Base-by-base conservation (phyloP, 345 rosid genomes). In the Hibiscus tridactylites region DNA sequence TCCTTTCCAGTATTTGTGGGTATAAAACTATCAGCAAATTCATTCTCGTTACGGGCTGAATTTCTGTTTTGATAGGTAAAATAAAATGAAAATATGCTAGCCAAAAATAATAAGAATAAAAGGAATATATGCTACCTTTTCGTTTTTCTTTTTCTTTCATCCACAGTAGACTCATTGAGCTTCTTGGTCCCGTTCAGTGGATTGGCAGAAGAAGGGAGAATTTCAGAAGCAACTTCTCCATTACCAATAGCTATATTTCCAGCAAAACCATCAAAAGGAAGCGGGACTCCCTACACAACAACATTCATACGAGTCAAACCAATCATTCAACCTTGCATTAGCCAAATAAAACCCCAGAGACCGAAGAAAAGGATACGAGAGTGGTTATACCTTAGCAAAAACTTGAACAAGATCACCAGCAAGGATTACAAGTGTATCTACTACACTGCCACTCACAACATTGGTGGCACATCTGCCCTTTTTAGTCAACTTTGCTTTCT, bases 351-450 rank as follows among this genome's bases (percentile, higher is more conserved):
- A 71, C 64, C 47, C 28, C 16, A 31, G 60, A 65, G 9, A 61
- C 28, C 2, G 60, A 68, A 65, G 62, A 46, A 68, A 50, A 57
- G 11, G 65, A 5, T 0, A 28, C 47, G 33, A 37, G 62, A 62
- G 39, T 61, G 31, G 53, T 50, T 77, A 76, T 80, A 88, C 98
- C 92, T 84, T 87, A 0, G 94, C 93, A 81, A 91, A 79, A 49
- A 91, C 85, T 88, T 91, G 94, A 79, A 87, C 98, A 76, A 93
- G 85, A 78, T 91, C 88, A 53, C 74, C 73, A 2, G 97, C 79
- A 28, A 80, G 82, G 71, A 93, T 85, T 66, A 91, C 89, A 73
- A 93, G 92, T 1, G 96, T 88, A 66, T 88, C 90, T 52, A 93
- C 77, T 63, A 87, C 71, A 75, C 29, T 78, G 65, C 87, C 89